Base-by-base conservation (phyloP, 2,329 filamentous ascomycete genomes). In the Pyricularia grisea region DNA sequence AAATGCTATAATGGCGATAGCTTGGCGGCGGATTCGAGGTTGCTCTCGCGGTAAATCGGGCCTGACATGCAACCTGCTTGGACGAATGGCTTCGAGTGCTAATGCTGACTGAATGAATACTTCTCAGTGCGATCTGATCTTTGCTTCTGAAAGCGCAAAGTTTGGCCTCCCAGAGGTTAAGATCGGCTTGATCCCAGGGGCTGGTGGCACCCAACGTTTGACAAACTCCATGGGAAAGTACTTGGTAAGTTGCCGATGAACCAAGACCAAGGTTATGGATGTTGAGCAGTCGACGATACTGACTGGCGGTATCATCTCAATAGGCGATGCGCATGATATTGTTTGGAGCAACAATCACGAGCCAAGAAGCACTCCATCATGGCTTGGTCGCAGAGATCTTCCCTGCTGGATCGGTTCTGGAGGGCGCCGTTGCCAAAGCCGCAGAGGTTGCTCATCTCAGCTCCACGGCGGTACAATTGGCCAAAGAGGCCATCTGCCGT, bases 21-120 rank as follows among this genome's bases (percentile, higher is more conserved):
- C 78, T 85, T 33, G 83, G 83, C 33, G 83, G 83, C 17, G 83
- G 83, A 5, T 85, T 83, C 68, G 83, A 85, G 69, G 74, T 85
- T 61, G 82, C 82, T 4, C 76, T 85, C 33, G 80, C 80, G 73
- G 81, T 83, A 73, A 71, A 74, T 68, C 6, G 25, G 17, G 27
- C 25, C 27, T 63, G 14, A 28, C 12, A 28, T 30, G 60, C 60
- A 17, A 20, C 4, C 25, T 17, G 28, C 1, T 28, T 11, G 25
- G 23, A 28, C 11, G 12, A 63, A 27, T 23, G 25, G 25, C 58
- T 50, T 12, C 33, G 17, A 65, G 60, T 28, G 6, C 67, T 11
- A 63, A 11, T 36, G 42, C 65, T 68, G 28, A 55, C 65, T 69
- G 60, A 68, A 20, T 31, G 60, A 68, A 20, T 31, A 3, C 5